phyloP scores from a whole-genome alignment of 164 flowering plant genomes.

The Stephania cephalantha region DNA sequence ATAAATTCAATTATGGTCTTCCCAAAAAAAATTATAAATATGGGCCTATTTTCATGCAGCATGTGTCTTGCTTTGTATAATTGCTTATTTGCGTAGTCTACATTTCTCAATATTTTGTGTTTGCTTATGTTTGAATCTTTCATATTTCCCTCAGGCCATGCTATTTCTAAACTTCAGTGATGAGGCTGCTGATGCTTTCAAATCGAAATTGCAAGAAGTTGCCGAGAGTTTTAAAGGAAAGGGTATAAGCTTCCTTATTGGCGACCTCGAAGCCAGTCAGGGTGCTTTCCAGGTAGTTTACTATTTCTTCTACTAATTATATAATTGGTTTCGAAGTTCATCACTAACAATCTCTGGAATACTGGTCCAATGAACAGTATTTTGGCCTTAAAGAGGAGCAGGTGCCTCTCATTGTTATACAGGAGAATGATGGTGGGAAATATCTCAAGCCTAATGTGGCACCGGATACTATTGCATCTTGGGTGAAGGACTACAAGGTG shows the following conservation, averaged over 20 bases:
- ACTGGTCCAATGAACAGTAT: slow-evolving; percentile 43
- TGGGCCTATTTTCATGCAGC: too few species aligned
- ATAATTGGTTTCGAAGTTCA: background rate
- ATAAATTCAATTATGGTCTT: too few species aligned
- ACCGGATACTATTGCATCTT: slow-evolving; percentile 62
- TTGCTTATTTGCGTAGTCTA: background rate
- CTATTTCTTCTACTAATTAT: background rate
- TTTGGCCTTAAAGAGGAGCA: slow-evolving; percentile 74
- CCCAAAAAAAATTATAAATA: too few species aligned
- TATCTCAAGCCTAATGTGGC: slow-evolving; percentile 58
- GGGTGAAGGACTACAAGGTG: slow-evolving; percentile 85
- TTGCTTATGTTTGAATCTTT: background rate
- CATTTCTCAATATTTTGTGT: background rate
- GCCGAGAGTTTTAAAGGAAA: slow-evolving; percentile 52
- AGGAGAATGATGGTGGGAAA: slow-evolving; percentile 50
- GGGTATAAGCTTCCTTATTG: slow-evolving; percentile 62
- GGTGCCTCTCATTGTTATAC: slow-evolving; percentile 69
- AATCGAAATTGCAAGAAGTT: slow-evolving; percentile 50
- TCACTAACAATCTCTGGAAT: background rate
- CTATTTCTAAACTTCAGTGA: slow-evolving; percentile 55
- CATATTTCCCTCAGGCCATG: slow-evolving; percentile 49
- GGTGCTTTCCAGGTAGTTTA: slow-evolving; percentile 66
- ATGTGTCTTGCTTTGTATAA: background rate
- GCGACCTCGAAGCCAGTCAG: slow-evolving; percentile 69
- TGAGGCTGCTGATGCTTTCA: slow-evolving; percentile 44